Evolutionary conservation across 2,329 filamentous ascomycete genomes (phyloP).

Genomic region (Monosporascus sp.): DNA sequence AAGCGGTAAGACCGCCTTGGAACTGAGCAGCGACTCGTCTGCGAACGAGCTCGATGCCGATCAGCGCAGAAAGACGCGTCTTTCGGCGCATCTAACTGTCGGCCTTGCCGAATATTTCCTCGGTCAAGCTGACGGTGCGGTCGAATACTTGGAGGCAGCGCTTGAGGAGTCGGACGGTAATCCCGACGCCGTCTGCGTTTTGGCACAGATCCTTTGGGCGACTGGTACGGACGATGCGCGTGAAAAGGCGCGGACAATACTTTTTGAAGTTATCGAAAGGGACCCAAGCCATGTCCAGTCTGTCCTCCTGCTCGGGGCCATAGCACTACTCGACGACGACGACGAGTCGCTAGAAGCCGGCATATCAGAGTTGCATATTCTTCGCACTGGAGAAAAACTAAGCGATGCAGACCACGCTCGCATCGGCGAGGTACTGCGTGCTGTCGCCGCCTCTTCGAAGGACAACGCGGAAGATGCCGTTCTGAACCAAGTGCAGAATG

Average conservation of each 20-base stretch:
- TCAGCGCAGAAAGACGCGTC: constrained; percentile 61
- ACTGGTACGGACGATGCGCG: constrained; percentile 71
- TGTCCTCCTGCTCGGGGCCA: constrained; percentile 74
- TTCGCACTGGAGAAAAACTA: constrained; percentile 64
- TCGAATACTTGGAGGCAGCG: constrained; percentile 74
- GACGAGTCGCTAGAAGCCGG: constrained; percentile 76
- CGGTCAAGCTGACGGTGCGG: constrained; percentile 59
- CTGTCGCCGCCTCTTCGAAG: constrained; percentile 58
- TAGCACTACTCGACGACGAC: constrained; percentile 77
- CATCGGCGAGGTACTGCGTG: constrained; percentile 70
- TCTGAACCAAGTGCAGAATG: constrained; percentile 62
- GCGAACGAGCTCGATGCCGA: constrained; percentile 60
- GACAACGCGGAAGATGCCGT: constrained; percentile 43
- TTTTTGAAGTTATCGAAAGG: constrained; percentile 74
- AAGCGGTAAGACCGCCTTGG: constrained; percentile 73
- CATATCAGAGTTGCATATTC: constrained; percentile 64
- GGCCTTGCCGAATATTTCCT: constrained; percentile 77
- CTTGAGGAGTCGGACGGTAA: constrained; percentile 70
- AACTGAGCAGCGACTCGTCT: constrained; percentile 68
- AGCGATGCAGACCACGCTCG: constrained; percentile 58
- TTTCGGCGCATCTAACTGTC: constrained; percentile 81
- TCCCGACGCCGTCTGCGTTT: constrained; percentile 78
- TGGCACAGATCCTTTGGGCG: constrained; percentile 91
- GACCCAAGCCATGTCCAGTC: constrained; percentile 72
- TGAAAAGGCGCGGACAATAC: constrained; percentile 67